Base-by-base conservation (phyloP, 495 filamentous ascomycete species). In the Daldinia bambusicola region DNA sequence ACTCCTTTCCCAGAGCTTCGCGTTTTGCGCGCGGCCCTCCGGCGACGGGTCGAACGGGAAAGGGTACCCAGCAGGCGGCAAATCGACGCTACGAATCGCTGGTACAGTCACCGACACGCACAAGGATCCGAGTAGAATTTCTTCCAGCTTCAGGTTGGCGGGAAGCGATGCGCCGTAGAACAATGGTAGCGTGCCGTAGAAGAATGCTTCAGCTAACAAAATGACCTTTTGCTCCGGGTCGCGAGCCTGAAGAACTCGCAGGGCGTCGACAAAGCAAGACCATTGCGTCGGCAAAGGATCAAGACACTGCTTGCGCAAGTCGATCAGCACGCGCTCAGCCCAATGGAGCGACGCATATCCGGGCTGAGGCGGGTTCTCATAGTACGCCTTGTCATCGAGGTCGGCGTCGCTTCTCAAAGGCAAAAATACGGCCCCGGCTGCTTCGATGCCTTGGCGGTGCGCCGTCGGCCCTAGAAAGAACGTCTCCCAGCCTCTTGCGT, bases 201-300 rank as follows among this genome's bases (percentile, higher is more conserved):
- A 77, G 67, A 79, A 62, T 16, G 67, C 69, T 56, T 81, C 80
- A 43, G 75, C 67, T 7, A 81, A 36, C 16, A 82, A 53, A 38
- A 80, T 10, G 26, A 80, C 62, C 41, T 75, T 56, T 10, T 75
- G 64, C 20, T 2, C 16, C 2, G 74, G 74, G 26, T 76, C 70
- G 0, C 61, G 63, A 13, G 41, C 62, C 8, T 67, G 72, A 4
- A 80, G 36, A 1, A 14, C 41, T 30, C 40, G 43, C 5, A 82
- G 70, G 9, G 79, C 76, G 12, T 61, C 55, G 4, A 18, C 30
- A 18, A 77, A 57, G 55, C 71, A 70, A 10, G 41, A 3, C 75
- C 75, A 79, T 16, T 74, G 68, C 12, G 61, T 68, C 1, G 77
- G 75, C 12, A 79, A 52, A 37, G 70, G 62, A 5, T 69, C 61